Conservation (phyloP, 2,329 filamentous ascomycete species). For the Lasiodiplodia sp. region DNA sequence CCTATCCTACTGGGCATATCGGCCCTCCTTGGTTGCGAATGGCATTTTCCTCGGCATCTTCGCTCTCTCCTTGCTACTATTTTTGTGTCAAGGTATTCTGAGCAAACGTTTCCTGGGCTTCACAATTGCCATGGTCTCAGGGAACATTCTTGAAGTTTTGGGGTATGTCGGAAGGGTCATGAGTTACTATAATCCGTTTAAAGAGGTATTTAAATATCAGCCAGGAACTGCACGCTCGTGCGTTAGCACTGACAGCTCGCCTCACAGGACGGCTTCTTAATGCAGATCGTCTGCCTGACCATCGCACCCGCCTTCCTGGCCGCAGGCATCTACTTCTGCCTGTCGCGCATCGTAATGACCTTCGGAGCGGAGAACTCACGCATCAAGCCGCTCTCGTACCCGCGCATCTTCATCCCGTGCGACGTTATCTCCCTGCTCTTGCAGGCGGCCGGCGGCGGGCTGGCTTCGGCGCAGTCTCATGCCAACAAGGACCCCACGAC, state of each 20-base stretch:
- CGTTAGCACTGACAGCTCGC: slow-evolving; percentile 3
- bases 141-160: slow-evolving; percentile 65
- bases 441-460: slow-evolving; percentile 54
- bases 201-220: slow-evolving; percentile 38
- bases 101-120: slow-evolving; percentile 52
- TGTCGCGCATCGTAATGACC: slow-evolving; percentile 53
- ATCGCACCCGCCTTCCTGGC: slow-evolving; percentile 64
- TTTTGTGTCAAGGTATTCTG: slow-evolving; percentile 46
- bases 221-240: not conserved
- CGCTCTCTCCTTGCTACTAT: slow-evolving; percentile 48
- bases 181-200: slow-evolving; percentile 66
- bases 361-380: slow-evolving; percentile 52
- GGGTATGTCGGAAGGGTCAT: slow-evolving; percentile 69
- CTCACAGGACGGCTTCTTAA: slow-evolving; percentile 64
- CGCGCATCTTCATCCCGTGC: slow-evolving; percentile 59
- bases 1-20: slow-evolving; percentile 53
- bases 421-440: slow-evolving; percentile 56
- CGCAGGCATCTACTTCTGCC: slow-evolving; percentile 72
- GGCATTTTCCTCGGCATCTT: slow-evolving; percentile 53
- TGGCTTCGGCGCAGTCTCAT: slow-evolving; percentile 47
- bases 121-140: slow-evolving; percentile 60
- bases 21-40: slow-evolving; percentile 52
- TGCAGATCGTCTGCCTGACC: slow-evolving; percentile 71
- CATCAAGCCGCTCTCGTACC: slow-evolving; percentile 55
- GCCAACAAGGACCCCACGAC: slow-evolving; percentile 41